A percentile compares a stretch with the other conserved stretches of the same genome.
phyloP scores from a whole-genome alignment of 73 alveolate species.

The Durusdinium trenchii region DNA sequence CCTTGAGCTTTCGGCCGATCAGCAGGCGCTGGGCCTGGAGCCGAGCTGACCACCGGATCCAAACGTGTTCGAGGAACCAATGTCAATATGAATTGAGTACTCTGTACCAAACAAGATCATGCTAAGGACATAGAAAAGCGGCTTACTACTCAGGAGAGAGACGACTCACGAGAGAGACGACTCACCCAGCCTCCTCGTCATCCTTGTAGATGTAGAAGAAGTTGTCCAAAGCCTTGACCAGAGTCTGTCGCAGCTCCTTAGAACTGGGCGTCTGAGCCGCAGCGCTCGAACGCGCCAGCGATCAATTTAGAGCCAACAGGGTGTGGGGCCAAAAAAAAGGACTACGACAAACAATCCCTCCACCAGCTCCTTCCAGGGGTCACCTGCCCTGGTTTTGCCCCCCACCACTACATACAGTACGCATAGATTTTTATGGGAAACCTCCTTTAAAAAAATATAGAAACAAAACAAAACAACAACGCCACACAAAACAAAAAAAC shows the following conservation, averaged over 20 bases:
- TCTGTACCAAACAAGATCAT: no score
- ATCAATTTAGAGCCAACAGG: neutral
- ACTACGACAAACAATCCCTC: neutral
- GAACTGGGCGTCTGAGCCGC: neutral
- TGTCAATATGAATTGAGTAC: no score
- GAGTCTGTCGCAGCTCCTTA: conserved; percentile 17
- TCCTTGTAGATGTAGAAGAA: conserved; percentile 82
- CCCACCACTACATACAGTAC: neutral
- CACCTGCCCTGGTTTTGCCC: neutral
- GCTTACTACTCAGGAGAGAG: no score
- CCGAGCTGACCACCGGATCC: neutral
- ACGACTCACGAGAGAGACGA: no score
- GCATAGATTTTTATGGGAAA: neutral
- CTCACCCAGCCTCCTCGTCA: conserved; percentile 71
- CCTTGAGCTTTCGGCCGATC: conserved; percentile 71
- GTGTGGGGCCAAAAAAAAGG: no score
- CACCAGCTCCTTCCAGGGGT: neutral
- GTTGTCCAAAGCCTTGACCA: conserved; percentile 11
- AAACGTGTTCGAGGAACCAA: neutral
- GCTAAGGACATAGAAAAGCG: no score
- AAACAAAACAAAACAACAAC: neutral
- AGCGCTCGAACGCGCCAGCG: neutral
- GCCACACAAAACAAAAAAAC: neutral
- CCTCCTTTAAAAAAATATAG: neutral
- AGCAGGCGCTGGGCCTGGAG: conserved; percentile 66